A percentile compares a stretch with the other conserved stretches of the same genome.
phyloP scores from a whole-genome alignment of 371 early-diverging fungal species.

The Rhizopus microsporus region DNA sequence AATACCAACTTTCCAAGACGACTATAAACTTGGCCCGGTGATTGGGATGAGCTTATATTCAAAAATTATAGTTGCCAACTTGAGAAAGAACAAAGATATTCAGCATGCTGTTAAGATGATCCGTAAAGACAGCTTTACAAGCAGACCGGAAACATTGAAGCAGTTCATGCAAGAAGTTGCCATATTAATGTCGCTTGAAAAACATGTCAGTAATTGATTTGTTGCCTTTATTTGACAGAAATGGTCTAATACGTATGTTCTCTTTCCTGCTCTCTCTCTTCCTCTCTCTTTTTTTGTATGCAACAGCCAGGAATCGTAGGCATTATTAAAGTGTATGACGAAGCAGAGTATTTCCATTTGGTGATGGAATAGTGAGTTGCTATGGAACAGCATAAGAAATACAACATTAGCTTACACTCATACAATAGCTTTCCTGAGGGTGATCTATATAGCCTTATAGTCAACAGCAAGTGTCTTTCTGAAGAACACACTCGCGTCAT shows the following conservation, averaged over 20 bases:
- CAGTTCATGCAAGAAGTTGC: conserved; percentile 72
- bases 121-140: conserved; percentile 47
- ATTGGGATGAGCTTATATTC: conserved; percentile 74
- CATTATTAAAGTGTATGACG: conserved; percentile 16
- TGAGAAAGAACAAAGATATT: conserved; percentile 41
- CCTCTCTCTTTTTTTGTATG: neutral
- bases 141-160: conserved; percentile 54
- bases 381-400: neutral
- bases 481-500: conserved; percentile 83
- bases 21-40: conserved; percentile 44
- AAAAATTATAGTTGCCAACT: conserved; percentile 53
- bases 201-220: conserved; percentile 55
- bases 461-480: conserved; percentile 65
- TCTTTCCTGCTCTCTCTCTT: neutral
- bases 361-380: conserved; percentile 23
- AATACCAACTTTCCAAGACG: conserved; percentile 52
- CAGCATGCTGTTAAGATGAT: conserved; percentile 70
- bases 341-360: conserved; percentile 11
- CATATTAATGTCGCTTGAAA: conserved; percentile 69
- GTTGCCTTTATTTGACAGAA: neutral
- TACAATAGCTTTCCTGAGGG: conserved; percentile 67
- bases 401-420: neutral
- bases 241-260: neutral
- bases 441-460: conserved; percentile 93
- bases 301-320: conserved; percentile 21